Evolutionary conservation across 2,329 filamentous ascomycete species (phyloP).

Genomic region (Colletotrichum lentis): DNA sequence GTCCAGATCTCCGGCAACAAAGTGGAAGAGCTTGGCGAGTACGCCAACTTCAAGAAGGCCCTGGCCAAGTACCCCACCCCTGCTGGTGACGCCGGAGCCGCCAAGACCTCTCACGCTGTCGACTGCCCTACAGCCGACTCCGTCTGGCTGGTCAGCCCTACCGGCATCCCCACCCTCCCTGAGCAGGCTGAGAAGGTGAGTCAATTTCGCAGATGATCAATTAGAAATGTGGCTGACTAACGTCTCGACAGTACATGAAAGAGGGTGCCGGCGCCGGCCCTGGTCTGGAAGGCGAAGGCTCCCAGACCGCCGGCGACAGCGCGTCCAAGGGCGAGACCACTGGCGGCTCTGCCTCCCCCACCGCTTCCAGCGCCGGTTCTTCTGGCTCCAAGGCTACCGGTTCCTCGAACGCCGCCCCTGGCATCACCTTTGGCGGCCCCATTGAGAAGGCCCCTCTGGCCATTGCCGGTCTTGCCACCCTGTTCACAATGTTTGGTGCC

Average conservation of each 20-base stretch:
- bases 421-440: conserved; percentile 40
- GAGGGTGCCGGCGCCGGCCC: conserved; percentile 62
- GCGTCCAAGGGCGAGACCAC: conserved; percentile 53
- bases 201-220: not conserved
- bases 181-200: conserved; percentile 51
- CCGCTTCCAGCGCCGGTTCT: conserved; percentile 47
- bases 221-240: not conserved
- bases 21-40: conserved; percentile 70
- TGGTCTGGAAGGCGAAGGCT: conserved; percentile 62
- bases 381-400: conserved; percentile 42
- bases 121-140: conserved; percentile 60
- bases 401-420: conserved; percentile 47
- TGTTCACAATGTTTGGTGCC: conserved; percentile 52
- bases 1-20: conserved; percentile 68
- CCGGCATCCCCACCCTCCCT: conserved; percentile 61
- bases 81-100: conserved; percentile 59
- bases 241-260: conserved; percentile 55
- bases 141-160: conserved; percentile 61
- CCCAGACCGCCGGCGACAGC: conserved; percentile 59
- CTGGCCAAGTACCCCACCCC: conserved; percentile 60
- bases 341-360: conserved; percentile 50
- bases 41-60: conserved; percentile 60
- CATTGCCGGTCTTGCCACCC: conserved; percentile 47
- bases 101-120: conserved; percentile 56
- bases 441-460: conserved; percentile 45